phyloP scores from a whole-genome alignment of 306 rosid species.

The Quercus suber region DNA sequence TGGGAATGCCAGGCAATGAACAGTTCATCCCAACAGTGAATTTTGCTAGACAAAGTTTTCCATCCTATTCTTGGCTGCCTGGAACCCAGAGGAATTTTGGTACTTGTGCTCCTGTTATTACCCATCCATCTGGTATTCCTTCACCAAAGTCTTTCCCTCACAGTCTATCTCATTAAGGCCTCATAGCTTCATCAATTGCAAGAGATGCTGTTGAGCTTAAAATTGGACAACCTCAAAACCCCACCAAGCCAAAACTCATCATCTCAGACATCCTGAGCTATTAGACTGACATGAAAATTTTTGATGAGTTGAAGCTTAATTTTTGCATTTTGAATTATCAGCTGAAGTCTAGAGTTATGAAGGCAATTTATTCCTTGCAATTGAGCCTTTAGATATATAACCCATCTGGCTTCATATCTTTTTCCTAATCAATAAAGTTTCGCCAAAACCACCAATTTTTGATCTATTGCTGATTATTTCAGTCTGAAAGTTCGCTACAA shows the following conservation, averaged over 20 bases:
- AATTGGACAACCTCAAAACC: slow-evolving; percentile 30
- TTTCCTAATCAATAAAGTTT: too few relatives aligned
- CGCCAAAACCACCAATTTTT: too few relatives aligned
- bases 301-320: too few relatives aligned
- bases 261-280: slow-evolving; percentile 26
- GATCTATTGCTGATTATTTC: too few relatives aligned
- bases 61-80: background rate
- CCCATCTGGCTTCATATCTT: too few relatives aligned
- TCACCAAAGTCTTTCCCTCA: slow-evolving; percentile 31
- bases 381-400: too few relatives aligned
- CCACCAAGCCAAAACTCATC: too few relatives aligned
- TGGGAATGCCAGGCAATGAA: slow-evolving; percentile 17
- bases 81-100: slow-evolving; percentile 1
- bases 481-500: too few relatives aligned
- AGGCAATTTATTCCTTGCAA: too few relatives aligned
- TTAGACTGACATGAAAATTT: slow-evolving; percentile 19
- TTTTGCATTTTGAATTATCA: too few relatives aligned
- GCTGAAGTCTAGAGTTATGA: too few relatives aligned
- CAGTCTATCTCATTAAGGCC: slow-evolving; percentile 6
- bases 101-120: background rate
- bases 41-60: background rate
- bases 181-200: background rate
- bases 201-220: slow-evolving; percentile 39
- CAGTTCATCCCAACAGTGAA: slow-evolving; percentile 19
- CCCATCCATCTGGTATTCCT: slow-evolving; percentile 49